Conservation (phyloP, 306 rosid species). For the Cicer cuneatum region DNA sequence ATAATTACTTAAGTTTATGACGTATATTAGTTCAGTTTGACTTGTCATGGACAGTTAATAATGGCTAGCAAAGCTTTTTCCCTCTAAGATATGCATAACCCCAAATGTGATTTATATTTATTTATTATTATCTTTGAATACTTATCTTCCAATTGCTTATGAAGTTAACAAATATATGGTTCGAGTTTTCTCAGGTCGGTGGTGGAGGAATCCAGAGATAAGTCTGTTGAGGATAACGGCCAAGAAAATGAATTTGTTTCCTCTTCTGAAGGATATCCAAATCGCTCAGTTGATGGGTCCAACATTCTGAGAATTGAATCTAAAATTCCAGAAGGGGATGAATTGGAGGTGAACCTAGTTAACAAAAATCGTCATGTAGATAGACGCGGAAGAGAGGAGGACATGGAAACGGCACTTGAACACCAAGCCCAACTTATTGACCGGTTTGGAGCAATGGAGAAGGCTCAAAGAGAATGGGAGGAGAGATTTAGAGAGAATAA, state of each 20-base stretch:
- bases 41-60: neutral
- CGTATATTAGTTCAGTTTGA: neutral
- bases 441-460: slow-evolving; percentile 85
- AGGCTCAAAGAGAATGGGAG: slow-evolving; percentile 94
- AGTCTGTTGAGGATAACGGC: slow-evolving; percentile 43
- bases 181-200: slow-evolving; percentile 56
- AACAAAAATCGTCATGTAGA: slow-evolving; percentile 49
- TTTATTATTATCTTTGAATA: slow-evolving; percentile 30
- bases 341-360: slow-evolving; percentile 41
- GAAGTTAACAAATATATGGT: slow-evolving; percentile 31
- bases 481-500: slow-evolving; percentile 92
- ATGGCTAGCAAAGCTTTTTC: neutral
- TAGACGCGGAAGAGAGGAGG: slow-evolving; percentile 57
- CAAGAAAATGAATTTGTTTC: slow-evolving; percentile 53
- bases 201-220: slow-evolving; percentile 53
- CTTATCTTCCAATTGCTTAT: slow-evolving; percentile 32
- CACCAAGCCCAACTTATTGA: slow-evolving; percentile 79
- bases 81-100: slow-evolving; percentile 5
- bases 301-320: slow-evolving; percentile 50
- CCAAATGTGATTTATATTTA: slow-evolving; percentile 24
- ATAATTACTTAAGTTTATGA: neutral
- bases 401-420: slow-evolving; percentile 82
- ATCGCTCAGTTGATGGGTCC: slow-evolving; percentile 50
- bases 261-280: slow-evolving; percentile 59
- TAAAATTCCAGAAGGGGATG: slow-evolving; percentile 53